A percentile compares a stretch with the other conserved stretches of the same genome.
These are phyloP conservation scores for Paraphoma sp. DNA, from an alignment of 2,329 filamentous ascomycete species.

Conservation along the genomic window DNA sequence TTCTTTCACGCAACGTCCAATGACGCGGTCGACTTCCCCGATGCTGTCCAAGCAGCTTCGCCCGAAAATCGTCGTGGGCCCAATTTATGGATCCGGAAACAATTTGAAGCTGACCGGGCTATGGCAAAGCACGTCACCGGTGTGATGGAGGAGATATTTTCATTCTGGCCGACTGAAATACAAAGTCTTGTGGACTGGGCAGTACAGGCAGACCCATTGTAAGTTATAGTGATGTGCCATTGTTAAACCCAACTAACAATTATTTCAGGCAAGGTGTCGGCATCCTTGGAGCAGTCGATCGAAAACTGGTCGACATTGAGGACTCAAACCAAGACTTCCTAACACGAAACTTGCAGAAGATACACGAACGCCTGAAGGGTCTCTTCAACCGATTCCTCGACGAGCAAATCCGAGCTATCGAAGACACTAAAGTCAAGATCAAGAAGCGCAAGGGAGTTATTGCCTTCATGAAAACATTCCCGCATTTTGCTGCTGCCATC, in stretches of 20 bases:
- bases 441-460: constrained; percentile 98
- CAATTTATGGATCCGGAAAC: constrained; percentile 74
- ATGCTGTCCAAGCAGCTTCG: constrained; percentile 70
- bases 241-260: constrained; percentile 19
- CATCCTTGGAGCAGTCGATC: constrained; percentile 80
- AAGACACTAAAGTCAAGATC: constrained; percentile 98
- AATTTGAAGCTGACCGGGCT: constrained; percentile 87
- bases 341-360: constrained; percentile 77
- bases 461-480: constrained; percentile 92
- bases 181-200: constrained; percentile 85
- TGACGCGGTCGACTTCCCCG: constrained; percentile 81
- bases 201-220: constrained; percentile 79
- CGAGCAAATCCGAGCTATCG: constrained; percentile 92
- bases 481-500: constrained; percentile 79
- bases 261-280: constrained; percentile 82
- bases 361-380: constrained; percentile 75
- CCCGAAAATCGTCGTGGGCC: constrained; percentile 74
- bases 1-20: constrained; percentile 95
- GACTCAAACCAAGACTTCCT: constrained; percentile 95
- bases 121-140: constrained; percentile 85
- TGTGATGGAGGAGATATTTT: constrained; percentile 87
- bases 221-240: constrained; percentile 51
- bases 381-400: constrained; percentile 90
- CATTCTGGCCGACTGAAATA: constrained; percentile 79
- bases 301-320: constrained; percentile 77